Conservation (phyloP, 257 asterid species). For the Rehmannia glutinosa region DNA sequence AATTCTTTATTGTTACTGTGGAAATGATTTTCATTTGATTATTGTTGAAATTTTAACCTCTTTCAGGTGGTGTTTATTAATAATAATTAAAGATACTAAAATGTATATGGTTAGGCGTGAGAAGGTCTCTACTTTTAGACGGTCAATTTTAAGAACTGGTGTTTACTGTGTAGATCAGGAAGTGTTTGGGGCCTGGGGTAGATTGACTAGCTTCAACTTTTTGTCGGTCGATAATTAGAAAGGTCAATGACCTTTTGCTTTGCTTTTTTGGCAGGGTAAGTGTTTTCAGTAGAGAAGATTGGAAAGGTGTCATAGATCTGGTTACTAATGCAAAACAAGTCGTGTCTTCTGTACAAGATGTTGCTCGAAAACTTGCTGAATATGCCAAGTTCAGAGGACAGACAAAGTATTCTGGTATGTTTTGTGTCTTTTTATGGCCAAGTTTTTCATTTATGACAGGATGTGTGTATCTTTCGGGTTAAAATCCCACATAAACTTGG, state of each 20-base stretch:
- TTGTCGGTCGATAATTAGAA: not conserved
- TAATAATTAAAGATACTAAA: not conserved
- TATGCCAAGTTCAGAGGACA: slow-evolving; percentile 69
- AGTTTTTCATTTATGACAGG: not conserved
- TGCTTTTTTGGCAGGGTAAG: slow-evolving; percentile 54
- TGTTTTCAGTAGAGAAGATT: slow-evolving; percentile 70
- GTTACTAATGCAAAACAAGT: slow-evolving; percentile 88
- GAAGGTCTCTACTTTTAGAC: not conserved
- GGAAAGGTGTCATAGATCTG: slow-evolving; percentile 77
- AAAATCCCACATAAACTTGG: no score
- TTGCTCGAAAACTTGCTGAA: slow-evolving; percentile 73
- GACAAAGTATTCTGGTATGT: slow-evolving; percentile 42
- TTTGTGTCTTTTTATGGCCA: not conserved
- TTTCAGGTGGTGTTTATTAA: not conserved
- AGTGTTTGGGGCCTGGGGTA: not conserved
- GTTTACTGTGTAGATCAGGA: no score
- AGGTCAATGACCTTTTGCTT: not conserved
- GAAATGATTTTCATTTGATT: no score
- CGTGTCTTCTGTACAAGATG: slow-evolving; percentile 82
- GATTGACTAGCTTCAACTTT: not conserved
- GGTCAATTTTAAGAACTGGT: not conserved
- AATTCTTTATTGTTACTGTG: no score
- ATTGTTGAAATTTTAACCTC: not conserved
- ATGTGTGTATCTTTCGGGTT: not conserved
- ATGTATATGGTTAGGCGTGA: not conserved